A percentile compares a stretch with the other conserved stretches of the same genome.
Conservation (phyloP, 179 eudicot genomes). For the Nepenthes alata region DNA sequence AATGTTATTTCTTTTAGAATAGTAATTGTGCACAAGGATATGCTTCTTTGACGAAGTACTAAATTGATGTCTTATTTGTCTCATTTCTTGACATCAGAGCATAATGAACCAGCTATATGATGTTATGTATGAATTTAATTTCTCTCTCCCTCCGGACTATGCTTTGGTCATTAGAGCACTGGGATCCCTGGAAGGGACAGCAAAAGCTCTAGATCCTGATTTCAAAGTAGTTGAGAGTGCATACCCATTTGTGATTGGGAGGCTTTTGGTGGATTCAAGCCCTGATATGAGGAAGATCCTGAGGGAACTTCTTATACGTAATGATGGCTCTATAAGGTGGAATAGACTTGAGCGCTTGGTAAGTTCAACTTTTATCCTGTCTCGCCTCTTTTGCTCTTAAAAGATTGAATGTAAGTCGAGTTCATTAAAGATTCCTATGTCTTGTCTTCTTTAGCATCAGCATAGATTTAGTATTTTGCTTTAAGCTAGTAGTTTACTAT, state of each 20-base stretch:
- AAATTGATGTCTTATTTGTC: background rate
- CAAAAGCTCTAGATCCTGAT: conserved; percentile 86
- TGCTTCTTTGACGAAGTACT: background rate
- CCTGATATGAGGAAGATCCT: conserved; percentile 89
- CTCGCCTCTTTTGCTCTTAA: too few species aligned
- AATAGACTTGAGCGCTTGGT: conserved; percentile 89
- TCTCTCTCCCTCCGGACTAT: conserved; percentile 93
- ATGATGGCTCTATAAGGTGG: conserved; percentile 96
- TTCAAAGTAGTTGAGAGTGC: conserved; percentile 92
- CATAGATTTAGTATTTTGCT: too few species aligned
- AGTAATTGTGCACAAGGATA: background rate
- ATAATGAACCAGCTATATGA: conserved; percentile 88
- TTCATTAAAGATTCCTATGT: too few species aligned
- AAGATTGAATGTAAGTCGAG: too few species aligned
- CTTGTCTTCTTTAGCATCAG: too few species aligned
- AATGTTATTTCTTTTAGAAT: background rate
- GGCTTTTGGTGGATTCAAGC: conserved; percentile 86
- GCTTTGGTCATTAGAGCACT: conserved; percentile 95
- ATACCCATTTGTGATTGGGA: conserved; percentile 83
- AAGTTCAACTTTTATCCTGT: conserved; percentile 11
- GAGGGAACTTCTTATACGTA: conserved; percentile 73
- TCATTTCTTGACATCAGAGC: conserved; percentile 39
- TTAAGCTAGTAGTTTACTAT: too few species aligned
- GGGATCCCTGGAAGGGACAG: conserved; percentile 97
- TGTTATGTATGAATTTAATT: conserved; percentile 90